phyloP scores from a whole-genome alignment of 805 yeast species.

The Brettanomyces anomalus region DNA sequence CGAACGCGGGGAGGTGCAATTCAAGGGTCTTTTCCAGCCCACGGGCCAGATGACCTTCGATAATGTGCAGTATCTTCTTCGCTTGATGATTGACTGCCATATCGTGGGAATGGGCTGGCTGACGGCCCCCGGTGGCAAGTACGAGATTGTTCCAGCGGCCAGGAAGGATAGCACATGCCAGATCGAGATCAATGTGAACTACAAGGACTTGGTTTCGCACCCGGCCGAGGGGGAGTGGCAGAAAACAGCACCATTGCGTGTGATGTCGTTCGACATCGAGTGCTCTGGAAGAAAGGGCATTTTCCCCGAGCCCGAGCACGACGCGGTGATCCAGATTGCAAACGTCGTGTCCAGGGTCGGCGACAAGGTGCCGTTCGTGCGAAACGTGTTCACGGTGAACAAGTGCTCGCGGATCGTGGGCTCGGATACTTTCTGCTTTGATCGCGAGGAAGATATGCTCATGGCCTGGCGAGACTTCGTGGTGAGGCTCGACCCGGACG shows the following conservation, averaged over 20 bases:
- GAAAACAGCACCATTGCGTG: slow-evolving; percentile 86
- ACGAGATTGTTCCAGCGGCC: slow-evolving; percentile 32
- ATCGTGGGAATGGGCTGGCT: slow-evolving; percentile 98
- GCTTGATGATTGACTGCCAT: slow-evolving; percentile 88
- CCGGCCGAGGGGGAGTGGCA: slow-evolving; percentile 91
- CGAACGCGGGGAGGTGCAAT: slow-evolving; percentile 71
- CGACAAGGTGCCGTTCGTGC: slow-evolving; percentile 76
- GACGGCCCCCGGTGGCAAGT: slow-evolving; percentile 71
- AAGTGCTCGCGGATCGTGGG: slow-evolving; percentile 93
- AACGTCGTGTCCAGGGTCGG: slow-evolving; percentile 86
- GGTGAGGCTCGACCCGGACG: slow-evolving; percentile 84
- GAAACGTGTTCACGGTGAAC: slow-evolving; percentile 90
- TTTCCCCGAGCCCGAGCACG: slow-evolving; percentile 90
- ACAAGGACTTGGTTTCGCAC: slow-evolving; percentile 63
- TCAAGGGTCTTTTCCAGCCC: slow-evolving; percentile 52
- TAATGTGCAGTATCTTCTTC: slow-evolving; percentile 74
- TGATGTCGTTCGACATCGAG: slow-evolving; percentile 92
- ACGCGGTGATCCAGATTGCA: slow-evolving; percentile 95
- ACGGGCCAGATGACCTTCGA: slow-evolving; percentile 71
- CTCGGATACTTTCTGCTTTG: slow-evolving; percentile 71
- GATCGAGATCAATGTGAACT: slow-evolving; percentile 68
- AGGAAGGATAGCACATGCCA: slow-evolving; percentile 68
- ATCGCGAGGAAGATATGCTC: slow-evolving; percentile 75
- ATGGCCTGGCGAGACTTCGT: slow-evolving; percentile 82
- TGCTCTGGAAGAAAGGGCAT: slow-evolving; percentile 97